Base-by-base conservation (phyloP, 2,329 filamentous ascomycete species). In the Gaeumannomyces tritici region DNA sequence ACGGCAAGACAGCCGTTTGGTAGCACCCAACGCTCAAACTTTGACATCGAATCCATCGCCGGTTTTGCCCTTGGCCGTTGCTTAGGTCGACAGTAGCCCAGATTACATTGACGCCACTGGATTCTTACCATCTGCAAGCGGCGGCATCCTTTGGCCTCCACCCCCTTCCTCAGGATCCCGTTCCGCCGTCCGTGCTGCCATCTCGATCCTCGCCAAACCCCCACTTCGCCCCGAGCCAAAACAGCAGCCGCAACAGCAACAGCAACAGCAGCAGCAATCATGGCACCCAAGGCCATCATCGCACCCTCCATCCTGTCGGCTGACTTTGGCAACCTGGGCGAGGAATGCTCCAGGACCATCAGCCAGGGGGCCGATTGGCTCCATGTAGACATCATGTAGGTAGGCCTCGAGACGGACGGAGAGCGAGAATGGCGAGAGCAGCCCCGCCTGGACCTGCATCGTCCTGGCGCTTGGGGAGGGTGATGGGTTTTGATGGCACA, bases 291-390 rank as follows among this genome's bases (percentile, higher is more conserved):
- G 66, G 90, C 95, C 59, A 97, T 99, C 75, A 96, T 99, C 70
- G 93, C 93, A 21, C 95, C 95, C 33, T 98, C 93, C n/a, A 98
- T 99, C 70, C 87, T 99, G 65, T 96, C 93, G 71, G 93, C 93
- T 67, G 93, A 99, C 82, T 99, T 99, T 78, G 93, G 87, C 71
- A 83, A 89, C 67, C 84, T 99, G 63, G 93, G 93, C 69, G 84
- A 86, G 71, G 93, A 91, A 75, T 99, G 95, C 79, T 85, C 86
- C 61, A 84, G 85, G 70, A 96, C 93, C 64, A 97, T 99, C 70
- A 82, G 83, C 61, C 85, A 93, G 67, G 91, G 92, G 63, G 91
- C 92, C 67, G 91, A 97, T 80, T 96, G 91, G 90, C 84, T 96
- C 69, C 91, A 97, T 77, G 89, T 97, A 70, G 93, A 98, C 75